phyloP scores from a whole-genome alignment of 176 grass and related monocot genomes.

The Oryza officinalis region DNA sequence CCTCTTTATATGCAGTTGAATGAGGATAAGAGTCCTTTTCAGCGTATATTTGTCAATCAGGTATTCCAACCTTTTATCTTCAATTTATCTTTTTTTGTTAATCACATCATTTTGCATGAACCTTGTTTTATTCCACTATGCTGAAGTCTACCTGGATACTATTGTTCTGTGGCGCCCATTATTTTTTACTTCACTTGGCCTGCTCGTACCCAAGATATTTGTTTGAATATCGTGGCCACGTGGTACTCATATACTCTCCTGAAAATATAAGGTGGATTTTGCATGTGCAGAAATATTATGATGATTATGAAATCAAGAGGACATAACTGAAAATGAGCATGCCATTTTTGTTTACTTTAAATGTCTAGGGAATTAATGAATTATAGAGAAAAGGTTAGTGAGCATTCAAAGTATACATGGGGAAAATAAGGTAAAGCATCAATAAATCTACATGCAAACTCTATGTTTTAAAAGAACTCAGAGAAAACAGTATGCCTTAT shows the following conservation, averaged over 20 bases:
- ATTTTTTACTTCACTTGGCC: conserved; percentile 9
- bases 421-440: not conserved
- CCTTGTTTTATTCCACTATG: not conserved
- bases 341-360: not conserved
- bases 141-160: not conserved
- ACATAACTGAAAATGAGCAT: not conserved
- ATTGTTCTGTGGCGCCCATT: not conserved
- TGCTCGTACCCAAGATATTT: conserved; percentile 10
- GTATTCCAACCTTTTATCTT: conserved; percentile 41
- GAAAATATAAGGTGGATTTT: not conserved
- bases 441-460: not conserved
- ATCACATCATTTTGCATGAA: conserved; percentile 28
- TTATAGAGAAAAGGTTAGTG: not conserved
- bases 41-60: conserved; percentile 99
- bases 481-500: not conserved
- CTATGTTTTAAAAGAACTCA: not conserved
- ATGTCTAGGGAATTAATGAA: not conserved
- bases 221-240: conserved; percentile 4
- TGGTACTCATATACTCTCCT: not conserved
- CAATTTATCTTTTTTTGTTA: not conserved
- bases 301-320: not conserved
- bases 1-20: conserved; percentile 76
- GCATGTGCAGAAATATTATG: not conserved
- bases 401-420: not conserved
- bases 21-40: conserved; percentile 96